phyloP scores from a whole-genome alignment of 169 alveolate species.

The Plasmodium berghei region DNA sequence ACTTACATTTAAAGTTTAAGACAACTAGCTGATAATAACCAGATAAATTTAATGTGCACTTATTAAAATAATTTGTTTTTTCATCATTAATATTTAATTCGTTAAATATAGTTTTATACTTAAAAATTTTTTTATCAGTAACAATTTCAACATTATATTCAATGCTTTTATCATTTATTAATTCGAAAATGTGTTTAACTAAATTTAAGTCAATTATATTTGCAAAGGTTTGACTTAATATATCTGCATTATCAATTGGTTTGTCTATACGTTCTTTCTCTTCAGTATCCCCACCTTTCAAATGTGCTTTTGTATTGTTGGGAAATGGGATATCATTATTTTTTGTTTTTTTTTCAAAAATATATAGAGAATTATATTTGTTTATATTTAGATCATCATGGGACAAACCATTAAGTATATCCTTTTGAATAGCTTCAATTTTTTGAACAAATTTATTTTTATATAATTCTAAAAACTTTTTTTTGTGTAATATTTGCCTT shows the following conservation, averaged over 20 bases:
- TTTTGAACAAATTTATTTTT: slow-evolving; percentile 22
- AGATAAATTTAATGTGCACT: slow-evolving; percentile 40
- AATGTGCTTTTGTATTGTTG: not conserved
- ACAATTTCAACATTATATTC: slow-evolving; percentile 29
- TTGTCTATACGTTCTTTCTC: not conserved
- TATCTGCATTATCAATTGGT: slow-evolving; percentile 9
- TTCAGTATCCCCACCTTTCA: not conserved
- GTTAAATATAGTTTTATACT: slow-evolving; percentile 13
- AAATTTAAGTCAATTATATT: slow-evolving; percentile 18
- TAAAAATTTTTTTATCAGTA: slow-evolving; percentile 30
- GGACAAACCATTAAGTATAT: slow-evolving; percentile 1
- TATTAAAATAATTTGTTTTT: slow-evolving; percentile 9
- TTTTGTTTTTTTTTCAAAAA: slow-evolving; percentile 18
- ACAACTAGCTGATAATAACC: slow-evolving; percentile 47
- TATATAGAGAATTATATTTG: slow-evolving; percentile 15
- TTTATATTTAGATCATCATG: slow-evolving; percentile 25
- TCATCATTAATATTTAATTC: slow-evolving; percentile 15
- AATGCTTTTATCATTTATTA: slow-evolving; percentile 7
- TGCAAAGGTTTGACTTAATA: slow-evolving; percentile 13
- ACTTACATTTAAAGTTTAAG: slow-evolving; percentile 30
- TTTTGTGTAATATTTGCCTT: slow-evolving; percentile 19
- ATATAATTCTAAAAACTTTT: slow-evolving; percentile 16
- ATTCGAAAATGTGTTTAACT: slow-evolving; percentile 41
- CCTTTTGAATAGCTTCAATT: slow-evolving; percentile 14
- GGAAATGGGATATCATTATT: not conserved